Evolutionary conservation across 1,284 basidiomycete species (phyloP), one percentile per base, ranked within the genome.

Genomic region (Thecaphora thlaspeos): DNA sequence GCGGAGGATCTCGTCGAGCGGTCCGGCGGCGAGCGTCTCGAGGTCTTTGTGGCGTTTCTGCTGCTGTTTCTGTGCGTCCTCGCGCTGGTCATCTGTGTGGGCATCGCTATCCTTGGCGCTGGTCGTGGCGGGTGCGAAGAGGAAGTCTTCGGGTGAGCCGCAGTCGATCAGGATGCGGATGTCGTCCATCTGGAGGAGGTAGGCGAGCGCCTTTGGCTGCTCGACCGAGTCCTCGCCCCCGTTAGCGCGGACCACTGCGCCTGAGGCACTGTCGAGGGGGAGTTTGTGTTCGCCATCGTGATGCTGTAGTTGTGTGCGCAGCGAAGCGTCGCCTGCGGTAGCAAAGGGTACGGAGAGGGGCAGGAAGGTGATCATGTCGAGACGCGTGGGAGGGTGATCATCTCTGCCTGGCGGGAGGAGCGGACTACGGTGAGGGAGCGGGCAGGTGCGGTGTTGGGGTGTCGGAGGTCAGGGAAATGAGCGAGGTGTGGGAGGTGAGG

Each of bases 141-240:
- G 28, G 38, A 75, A 73, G 46, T 70, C 68, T 43, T 77, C 75
- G 3, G 75, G 68, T 3, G 72, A 61, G 39, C 94, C 94, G 79
- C 94, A 91, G 81, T 98, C 95, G 51, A 99, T 83, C 30, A 98
- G 84, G 70, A 98, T 91, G 48, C 87, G 84, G 23, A 95, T 88
- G 79, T 94, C 90, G 82, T 98, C 95, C 53, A 98, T 86, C 77
- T 97, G 88, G 21, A 98, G 84, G 38, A 97, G 82, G 79, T 96
- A 97, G 26, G 73, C 46, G 48, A 76, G 68, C 28, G 55, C 75
- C 51, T 68, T 69, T 4, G 72, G 60, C 41, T 61, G 65, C 46
- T 76, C 73, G 28, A 47, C 32, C 40, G 66, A 57, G 17, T 44
- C 40, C 9, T 18, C 23, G 11, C 9, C 19, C 15, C 19, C 30